Evolutionary conservation across 1,284 basidiomycete genomes (phyloP).

Genomic region (Apiotrichum sp.): DNA sequence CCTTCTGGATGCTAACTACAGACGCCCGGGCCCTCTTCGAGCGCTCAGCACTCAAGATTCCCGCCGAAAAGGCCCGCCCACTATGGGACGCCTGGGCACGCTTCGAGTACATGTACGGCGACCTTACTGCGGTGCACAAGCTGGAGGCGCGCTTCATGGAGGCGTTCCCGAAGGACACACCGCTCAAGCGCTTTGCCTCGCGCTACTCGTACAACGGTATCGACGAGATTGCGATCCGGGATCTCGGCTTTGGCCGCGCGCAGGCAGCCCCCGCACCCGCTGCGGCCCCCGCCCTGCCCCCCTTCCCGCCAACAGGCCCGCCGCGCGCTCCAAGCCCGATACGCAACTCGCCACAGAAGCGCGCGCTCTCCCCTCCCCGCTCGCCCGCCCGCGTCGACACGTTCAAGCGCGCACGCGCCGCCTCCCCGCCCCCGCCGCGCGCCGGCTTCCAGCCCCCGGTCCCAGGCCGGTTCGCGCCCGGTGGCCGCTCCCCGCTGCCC

Average conservation of each 20-base stretch:
- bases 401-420: conserved; percentile 8
- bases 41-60: conserved; percentile 60
- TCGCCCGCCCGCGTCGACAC: conserved; percentile 7
- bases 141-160: conserved; percentile 83
- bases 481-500: neutral
- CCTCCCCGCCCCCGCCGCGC: conserved; percentile 15
- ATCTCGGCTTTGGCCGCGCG: conserved; percentile 67
- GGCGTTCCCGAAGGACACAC: conserved; percentile 76
- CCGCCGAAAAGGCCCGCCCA: conserved; percentile 70
- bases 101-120: conserved; percentile 93
- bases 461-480: conserved; percentile 8
- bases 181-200: conserved; percentile 85
- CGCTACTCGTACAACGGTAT: conserved; percentile 80
- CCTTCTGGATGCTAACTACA: conserved; percentile 35
- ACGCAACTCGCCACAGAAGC: conserved; percentile 9
- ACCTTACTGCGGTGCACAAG: conserved; percentile 80
- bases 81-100: conserved; percentile 94
- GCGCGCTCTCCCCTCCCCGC: conserved; percentile 12
- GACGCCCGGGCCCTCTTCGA: conserved; percentile 93
- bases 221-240: conserved; percentile 80
- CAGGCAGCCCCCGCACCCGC: conserved; percentile 41
- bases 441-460: neutral
- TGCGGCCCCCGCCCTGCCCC: conserved; percentile 11
- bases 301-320: conserved; percentile 12
- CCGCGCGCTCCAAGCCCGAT: neutral